Conservation (phyloP, 768 basidiomycete genomes). For the Termitomyces sp. region DNA sequence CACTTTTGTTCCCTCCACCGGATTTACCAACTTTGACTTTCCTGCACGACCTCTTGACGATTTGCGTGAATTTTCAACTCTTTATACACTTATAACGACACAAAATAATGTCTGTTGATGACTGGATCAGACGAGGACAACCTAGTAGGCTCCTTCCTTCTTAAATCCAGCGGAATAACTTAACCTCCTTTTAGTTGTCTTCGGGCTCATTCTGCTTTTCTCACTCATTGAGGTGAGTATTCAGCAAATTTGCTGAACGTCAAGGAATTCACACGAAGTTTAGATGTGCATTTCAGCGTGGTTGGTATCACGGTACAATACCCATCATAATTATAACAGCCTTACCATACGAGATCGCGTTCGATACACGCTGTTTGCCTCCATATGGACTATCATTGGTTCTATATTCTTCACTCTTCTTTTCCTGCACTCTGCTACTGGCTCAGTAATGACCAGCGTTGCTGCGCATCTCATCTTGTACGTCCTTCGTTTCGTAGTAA, state of each 20-base stretch:
- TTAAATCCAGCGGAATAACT: background rate
- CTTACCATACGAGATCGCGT: slow-evolving; percentile 55
- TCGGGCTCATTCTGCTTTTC: slow-evolving; percentile 55
- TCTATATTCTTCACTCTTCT: slow-evolving; percentile 47
- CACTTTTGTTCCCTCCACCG: slow-evolving; percentile 4
- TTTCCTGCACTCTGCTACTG: slow-evolving; percentile 49
- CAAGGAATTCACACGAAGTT: background rate
- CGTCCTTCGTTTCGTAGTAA: slow-evolving; percentile 19
- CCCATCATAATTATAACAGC: slow-evolving; percentile 47
- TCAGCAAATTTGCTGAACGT: background rate
- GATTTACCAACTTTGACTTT: background rate
- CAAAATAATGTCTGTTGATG: slow-evolving; percentile 12
- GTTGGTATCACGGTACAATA: slow-evolving; percentile 61
- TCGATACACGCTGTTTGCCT: slow-evolving; percentile 66
- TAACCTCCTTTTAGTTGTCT: slow-evolving; percentile 36
- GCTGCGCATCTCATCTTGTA: slow-evolving; percentile 63
- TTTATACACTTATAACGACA: background rate
- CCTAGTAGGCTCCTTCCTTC: slow-evolving; percentile 40
- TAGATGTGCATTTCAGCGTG: slow-evolving; percentile 73
- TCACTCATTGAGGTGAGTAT: slow-evolving; percentile 57
- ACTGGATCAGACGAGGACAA: slow-evolving; percentile 45
- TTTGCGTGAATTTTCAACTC: background rate
- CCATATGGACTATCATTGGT: slow-evolving; percentile 66
- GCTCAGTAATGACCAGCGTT: slow-evolving; percentile 55
- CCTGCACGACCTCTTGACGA: slow-evolving; percentile 3